phyloP scores from a whole-genome alignment of 805 yeast genomes.

The Ogataea degrootiae region DNA sequence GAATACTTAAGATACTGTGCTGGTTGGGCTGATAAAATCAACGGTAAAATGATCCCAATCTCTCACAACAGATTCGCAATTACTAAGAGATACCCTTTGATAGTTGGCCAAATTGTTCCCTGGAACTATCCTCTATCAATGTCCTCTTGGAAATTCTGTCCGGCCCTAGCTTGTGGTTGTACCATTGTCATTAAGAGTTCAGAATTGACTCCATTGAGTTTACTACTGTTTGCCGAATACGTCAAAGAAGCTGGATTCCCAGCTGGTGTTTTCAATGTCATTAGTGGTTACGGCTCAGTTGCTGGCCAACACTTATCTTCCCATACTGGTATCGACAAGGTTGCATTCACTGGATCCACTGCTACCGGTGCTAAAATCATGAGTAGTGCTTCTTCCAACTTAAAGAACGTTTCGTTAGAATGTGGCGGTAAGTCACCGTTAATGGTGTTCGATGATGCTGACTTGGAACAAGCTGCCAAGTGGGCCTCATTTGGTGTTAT shows the following conservation, averaged over 20 bases:
- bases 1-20: slow-evolving; percentile 49
- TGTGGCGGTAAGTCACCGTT: slow-evolving; percentile 73
- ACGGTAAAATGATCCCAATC: slow-evolving; percentile 37
- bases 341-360: slow-evolving; percentile 66
- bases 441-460: slow-evolving; percentile 59
- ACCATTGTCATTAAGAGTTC: slow-evolving; percentile 67
- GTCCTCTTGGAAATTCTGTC: slow-evolving; percentile 80
- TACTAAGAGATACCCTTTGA: slow-evolving; percentile 63
- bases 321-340: slow-evolving; percentile 54
- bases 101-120: slow-evolving; percentile 66
- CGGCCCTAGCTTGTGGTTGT: slow-evolving; percentile 80
- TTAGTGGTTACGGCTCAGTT: slow-evolving; percentile 63
- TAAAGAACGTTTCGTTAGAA: slow-evolving; percentile 63
- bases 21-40: slow-evolving; percentile 57
- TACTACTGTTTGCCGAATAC: slow-evolving; percentile 54
- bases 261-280: slow-evolving; percentile 67
- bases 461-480: slow-evolving; percentile 58
- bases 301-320: slow-evolving; percentile 66
- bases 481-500: slow-evolving; percentile 66
- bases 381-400: slow-evolving; percentile 52
- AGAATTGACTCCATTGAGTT: slow-evolving; percentile 70
- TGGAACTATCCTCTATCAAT: slow-evolving; percentile 70
- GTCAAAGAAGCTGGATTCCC: slow-evolving; percentile 70
- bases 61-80: slow-evolving; percentile 51
- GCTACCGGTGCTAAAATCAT: slow-evolving; percentile 64